Conservation (phyloP, 2,329 filamentous ascomycete species). For the Cordyceps cateniannulata region DNA sequence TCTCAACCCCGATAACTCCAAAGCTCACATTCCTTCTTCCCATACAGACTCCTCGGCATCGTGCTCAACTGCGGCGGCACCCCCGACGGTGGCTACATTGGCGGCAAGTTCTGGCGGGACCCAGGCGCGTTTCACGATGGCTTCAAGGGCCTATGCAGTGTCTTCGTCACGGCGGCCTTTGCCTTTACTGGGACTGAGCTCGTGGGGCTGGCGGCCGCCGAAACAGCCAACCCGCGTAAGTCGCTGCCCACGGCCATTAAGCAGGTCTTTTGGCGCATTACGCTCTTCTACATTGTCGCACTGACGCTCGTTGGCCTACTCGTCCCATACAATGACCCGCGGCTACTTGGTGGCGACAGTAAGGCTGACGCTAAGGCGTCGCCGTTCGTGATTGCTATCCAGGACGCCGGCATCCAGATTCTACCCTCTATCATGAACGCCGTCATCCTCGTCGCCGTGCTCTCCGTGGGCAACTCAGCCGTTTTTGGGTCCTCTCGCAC, state of each 20-base stretch:
- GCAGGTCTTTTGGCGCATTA: slow-evolving; percentile 93
- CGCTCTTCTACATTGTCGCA: slow-evolving; percentile 81
- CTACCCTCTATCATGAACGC: slow-evolving; percentile 88
- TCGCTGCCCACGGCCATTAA: slow-evolving; percentile 82
- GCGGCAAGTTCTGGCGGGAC: slow-evolving; percentile 66
- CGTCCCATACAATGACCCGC: slow-evolving; percentile 63
- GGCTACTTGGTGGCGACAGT: slow-evolving; percentile 51
- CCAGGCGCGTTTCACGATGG: slow-evolving; percentile 83
- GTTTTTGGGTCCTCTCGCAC: slow-evolving; percentile 90
- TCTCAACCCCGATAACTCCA: slow-evolving; percentile 11
- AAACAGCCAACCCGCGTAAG: slow-evolving; percentile 73
- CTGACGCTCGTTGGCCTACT: slow-evolving; percentile 75
- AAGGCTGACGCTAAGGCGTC: slow-evolving; percentile 68
- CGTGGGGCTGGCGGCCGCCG: slow-evolving; percentile 69
- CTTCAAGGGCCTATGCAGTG: slow-evolving; percentile 75
- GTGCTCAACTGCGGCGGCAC: slow-evolving; percentile 80
- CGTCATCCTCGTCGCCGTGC: slow-evolving; percentile 85
- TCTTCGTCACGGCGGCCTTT: slow-evolving; percentile 72
- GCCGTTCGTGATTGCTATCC: slow-evolving; percentile 89
- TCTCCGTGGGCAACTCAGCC: slow-evolving; percentile 87
- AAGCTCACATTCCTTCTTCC: neutral
- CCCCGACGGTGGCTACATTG: slow-evolving; percentile 68
- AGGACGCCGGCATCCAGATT: slow-evolving; percentile 72
- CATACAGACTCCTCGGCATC: slow-evolving; percentile 69
- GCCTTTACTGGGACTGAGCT: slow-evolving; percentile 71